These are phyloP conservation scores for Aspergillus leporis DNA, from an alignment of 495 filamentous ascomycete species.

Conservation along the genomic window DNA sequence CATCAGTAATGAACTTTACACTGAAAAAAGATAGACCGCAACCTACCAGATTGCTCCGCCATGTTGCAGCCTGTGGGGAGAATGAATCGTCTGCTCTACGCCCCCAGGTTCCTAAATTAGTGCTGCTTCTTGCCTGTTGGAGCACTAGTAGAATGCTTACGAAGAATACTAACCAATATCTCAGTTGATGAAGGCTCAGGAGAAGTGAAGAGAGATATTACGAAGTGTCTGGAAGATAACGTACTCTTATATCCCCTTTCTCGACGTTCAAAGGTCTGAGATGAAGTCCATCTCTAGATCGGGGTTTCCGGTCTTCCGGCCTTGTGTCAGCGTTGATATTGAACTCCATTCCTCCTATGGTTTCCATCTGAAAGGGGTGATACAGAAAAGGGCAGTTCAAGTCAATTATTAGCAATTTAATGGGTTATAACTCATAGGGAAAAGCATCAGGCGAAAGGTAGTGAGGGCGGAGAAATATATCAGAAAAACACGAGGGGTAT, in stretches of 20 bases:
- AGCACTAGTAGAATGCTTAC: slow-evolving; percentile 19
- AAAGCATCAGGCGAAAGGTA: neutral
- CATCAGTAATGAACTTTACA: slow-evolving; percentile 6
- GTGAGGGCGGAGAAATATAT: slow-evolving; percentile 6
- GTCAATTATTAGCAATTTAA: neutral
- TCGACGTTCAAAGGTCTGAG: slow-evolving; percentile 39
- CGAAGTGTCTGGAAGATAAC: slow-evolving; percentile 13
- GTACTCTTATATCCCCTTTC: slow-evolving; percentile 32
- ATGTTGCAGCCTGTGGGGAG: slow-evolving; percentile 37
- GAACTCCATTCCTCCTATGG: slow-evolving; percentile 26
- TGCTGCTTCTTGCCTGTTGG: neutral
- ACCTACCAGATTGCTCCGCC: slow-evolving; percentile 55
- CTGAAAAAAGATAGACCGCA: neutral
- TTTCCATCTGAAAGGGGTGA: neutral
- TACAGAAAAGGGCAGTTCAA: neutral
- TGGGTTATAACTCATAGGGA: neutral
- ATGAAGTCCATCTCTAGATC: slow-evolving; percentile 24
- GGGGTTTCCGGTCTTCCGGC: slow-evolving; percentile 10
- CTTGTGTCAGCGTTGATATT: slow-evolving; percentile 11
- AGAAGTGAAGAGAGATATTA: slow-evolving; percentile 1
- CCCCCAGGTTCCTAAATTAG: slow-evolving; percentile 8
- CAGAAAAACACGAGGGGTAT: slow-evolving; percentile 18
- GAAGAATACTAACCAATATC: slow-evolving; percentile 17
- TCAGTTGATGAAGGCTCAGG: slow-evolving; percentile 4
- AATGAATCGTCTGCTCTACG: slow-evolving; percentile 29